Evolutionary conservation across 768 basidiomycete genomes (phyloP), one percentile per base, ranked within the genome.

Genomic region (Gloeophyllum trabeum): DNA sequence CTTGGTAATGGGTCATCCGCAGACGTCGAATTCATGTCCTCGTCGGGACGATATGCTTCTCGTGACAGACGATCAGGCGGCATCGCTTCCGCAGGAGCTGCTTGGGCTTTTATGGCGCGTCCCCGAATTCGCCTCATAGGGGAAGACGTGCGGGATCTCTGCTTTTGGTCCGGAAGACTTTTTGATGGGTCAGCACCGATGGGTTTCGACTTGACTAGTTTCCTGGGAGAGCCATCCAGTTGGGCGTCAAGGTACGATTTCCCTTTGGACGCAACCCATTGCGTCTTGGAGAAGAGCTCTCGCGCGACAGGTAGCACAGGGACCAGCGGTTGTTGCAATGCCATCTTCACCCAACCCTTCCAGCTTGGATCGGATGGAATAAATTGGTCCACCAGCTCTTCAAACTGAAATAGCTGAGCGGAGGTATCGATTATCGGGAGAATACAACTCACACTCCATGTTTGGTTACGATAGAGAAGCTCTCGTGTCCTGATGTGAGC

Each of bases 271-370:
- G 75, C 64, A 40, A 77, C 75, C 64, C 77, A 73, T 52, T 82
- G 84, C 5, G 84, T 86, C 58, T 87, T 87, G 16, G 81, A 72
- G 41, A 87, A 70, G 19, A 87, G 64, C 57, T 87, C 83, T 39
- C 80, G 76, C 13, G 84, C 84, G 4, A 86, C 82, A 4, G 83
- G 83, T 13, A 86, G 65, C 3, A 87, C 82, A 20, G 83, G 83
- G 2, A 87, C 66, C 10, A 87, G 64, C 19, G 82, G 82, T 51
- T 87, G 84, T 43, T 84, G 77, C 60, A 86, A 81, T 12, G 79
- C 84, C 70, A 87, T 83, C 52, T 81, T 83, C 24, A 86, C 71
- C 84, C 84, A 87, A 13, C 82, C 83, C 55, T 71, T 74, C 83
- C 83, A 86, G 37, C 73, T 79, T 59, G 75, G 77, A 50, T 83